phyloP scores from a whole-genome alignment of 192 early-diverging fungal genomes.

The Glomus cerebriforme region DNA sequence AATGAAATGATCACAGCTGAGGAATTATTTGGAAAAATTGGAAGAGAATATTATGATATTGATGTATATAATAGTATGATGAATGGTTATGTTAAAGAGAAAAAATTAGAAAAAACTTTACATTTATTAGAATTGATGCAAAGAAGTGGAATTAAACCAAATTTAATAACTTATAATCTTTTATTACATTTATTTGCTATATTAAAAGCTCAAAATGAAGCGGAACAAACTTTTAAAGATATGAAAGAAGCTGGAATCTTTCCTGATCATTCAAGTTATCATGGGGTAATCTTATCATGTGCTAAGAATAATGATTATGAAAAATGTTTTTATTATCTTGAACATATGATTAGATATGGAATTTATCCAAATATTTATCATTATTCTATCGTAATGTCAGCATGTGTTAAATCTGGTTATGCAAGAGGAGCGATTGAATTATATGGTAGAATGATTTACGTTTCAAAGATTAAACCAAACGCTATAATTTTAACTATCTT shows the following conservation, averaged over 20 bases:
- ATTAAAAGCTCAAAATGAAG: not conserved
- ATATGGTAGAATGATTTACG: not conserved
- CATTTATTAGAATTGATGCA: conserved; percentile 11
- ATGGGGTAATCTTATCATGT: not conserved
- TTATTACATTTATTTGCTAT: conserved; percentile 13
- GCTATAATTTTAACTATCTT: not conserved
- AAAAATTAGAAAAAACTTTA: not conserved
- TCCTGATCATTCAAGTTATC: conserved; percentile 1
- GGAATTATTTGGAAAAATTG: not conserved
- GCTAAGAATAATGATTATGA: not conserved
- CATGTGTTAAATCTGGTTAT: not conserved
- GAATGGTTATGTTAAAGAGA: not conserved
- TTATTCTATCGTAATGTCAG: conserved; percentile 5
- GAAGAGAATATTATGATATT: not conserved
- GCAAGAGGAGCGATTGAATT: not conserved
- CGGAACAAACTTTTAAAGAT: not conserved
- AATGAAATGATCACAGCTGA: not conserved
- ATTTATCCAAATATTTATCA: not conserved
- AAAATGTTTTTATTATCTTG: conserved; percentile 1
- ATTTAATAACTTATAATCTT: conserved; percentile 5
- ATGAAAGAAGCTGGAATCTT: not conserved
- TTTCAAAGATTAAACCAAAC: not conserved
- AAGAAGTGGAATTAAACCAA: conserved; percentile 12
- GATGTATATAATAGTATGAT: conserved; percentile 22
- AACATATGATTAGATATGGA: not conserved